Evolutionary conservation across 345 rosid species (phyloP), one percentile per base, ranked within the genome.

Genomic region (Populus euphratica): DNA sequence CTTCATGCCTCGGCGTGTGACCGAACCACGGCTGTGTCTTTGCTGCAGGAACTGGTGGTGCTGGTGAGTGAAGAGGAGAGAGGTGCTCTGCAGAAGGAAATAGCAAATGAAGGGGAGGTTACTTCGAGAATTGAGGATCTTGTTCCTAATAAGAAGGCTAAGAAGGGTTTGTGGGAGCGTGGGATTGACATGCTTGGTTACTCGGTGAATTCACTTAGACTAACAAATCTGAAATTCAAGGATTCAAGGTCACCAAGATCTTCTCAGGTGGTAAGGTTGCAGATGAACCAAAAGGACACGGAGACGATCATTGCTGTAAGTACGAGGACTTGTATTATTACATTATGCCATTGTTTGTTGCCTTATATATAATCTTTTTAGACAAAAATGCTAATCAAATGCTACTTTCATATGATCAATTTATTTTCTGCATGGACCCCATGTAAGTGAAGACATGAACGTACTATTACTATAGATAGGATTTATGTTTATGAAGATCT

Each of bases 141-240:
- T 13, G 74, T 86, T 68, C 89, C 89, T 4, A 21, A 50, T 1
- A 84, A 79, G 43, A 84, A 73, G 31, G 78, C 65, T 13, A 88
- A 84, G 71, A 88, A 88, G 72, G 23, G 73, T 16, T 31, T 84
- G 31, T 86, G 85, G 89, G 74, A 78, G 12, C 80, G 91, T 5
- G 91, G 91, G 3, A 20, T 86, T 8, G 83, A 84, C 81, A 33
- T 88, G 85, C 68, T 86, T 33, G 65, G 77, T 33, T 88, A 88
- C 81, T 88, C 89, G 1, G 73, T 88, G 43, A 83, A 76, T 76
- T 83, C 88, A 18, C 64, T 84, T 0, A 81, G 83, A 67, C 29
- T 86, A 11, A 72, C 86, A 8, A 85, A 83, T 68, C 76, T 88
- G 39, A 78, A 77, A 70, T 88, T 88, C 81, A 72, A 70, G 10